Base-by-base conservation (phyloP, 495 filamentous ascomycete genomes). In the Pseudotulostoma volvatum region DNA sequence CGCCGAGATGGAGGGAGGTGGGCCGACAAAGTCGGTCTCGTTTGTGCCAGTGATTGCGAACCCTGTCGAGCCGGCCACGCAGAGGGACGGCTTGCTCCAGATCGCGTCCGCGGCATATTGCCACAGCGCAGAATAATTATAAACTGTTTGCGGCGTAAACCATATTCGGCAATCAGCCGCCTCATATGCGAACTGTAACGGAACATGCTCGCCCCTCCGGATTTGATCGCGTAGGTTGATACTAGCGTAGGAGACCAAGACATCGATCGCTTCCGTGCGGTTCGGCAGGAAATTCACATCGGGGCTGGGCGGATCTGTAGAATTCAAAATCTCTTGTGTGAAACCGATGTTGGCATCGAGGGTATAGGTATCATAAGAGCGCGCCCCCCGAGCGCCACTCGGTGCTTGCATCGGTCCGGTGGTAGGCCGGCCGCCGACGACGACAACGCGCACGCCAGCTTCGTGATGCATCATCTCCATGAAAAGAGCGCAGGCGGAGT, bases 121-220 rank as follows among this genome's bases (percentile, higher is more conserved):
- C 71, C 68, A 74, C 8, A 63, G 57, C 7, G 45, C 52, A 15
- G 44, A 52, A 4, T 61, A 57, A 18, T 58, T 52, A 31, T 50
- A 55, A 13, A 68, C 37, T 44, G 65, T 71, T 30, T 53, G 44
- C 1, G 52, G 43, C 1, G 70, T 72, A 44, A 67, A 73, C 44
- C 69, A 73, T 42, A 73, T 57, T 7, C 68, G 52, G 53, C 71
- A 74, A 41, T 68, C 58, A 9, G 70, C 67, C 4, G 67, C 51
- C 38, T 70, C 59, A 47, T 70, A 66, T 7, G 56, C 34, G 51
- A 73, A 73, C 44, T 75, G 71, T 9, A 73, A 46, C 4, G 70
- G 69, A 0, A 52, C 59, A n/a, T 47, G 18, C 9, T 48, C 42
- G 9, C 39, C 47, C 44, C 49, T 36, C 15, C 55, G 56, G 33